Evolutionary conservation across 1,284 basidiomycete species (phyloP), one percentile per base, ranked within the genome.

Genomic region (Exsudoporus floridanus): DNA sequence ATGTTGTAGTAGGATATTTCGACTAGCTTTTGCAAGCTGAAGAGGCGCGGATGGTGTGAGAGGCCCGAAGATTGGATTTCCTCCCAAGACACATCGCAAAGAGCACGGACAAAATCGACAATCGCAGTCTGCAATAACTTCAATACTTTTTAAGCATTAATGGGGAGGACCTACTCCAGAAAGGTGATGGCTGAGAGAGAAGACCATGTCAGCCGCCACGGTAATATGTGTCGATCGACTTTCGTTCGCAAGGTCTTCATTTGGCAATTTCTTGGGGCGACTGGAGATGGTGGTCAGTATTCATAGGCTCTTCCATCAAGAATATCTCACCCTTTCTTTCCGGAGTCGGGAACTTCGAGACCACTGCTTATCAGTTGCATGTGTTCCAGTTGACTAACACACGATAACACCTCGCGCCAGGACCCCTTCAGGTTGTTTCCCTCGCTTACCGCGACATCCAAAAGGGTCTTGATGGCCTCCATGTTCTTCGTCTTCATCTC

Each of bases 1-100:
- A 99, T 99, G 74, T 99, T 99, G 77, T 99, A 99, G 74, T 99
- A 99, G 21, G 94, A 97, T 59, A 99, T 99, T 70, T 99, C 97
- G 43, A 99, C 97, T 41, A 99, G 78, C 75, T 99, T 99, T 71
- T 99, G 97, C 58, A 99, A 75, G 71, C 95, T 98, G 78, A 99
- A 99, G 54, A 98, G 79, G 42, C 97, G 85, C 3, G 97, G 97
- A 64, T 93, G 89, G 59, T 94, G 88, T 7, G 94, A 95, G 37
- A 94, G 74, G 21, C 95, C 94, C 0, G 95, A 98, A 1, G 94
- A 95, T 70, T 98, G 94, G 48, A 99, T 99, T 74, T 99, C 97
- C 68, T 99, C 94, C 97, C 96, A 98, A 35, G 97, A 99, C 30
- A 99, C 92, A 64, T 97, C 93, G 68, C 93, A 94, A 4, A 99